These are phyloP conservation scores for Somion occarium DNA, from an alignment of 1,284 basidiomycete species.

Conservation along the genomic window DNA sequence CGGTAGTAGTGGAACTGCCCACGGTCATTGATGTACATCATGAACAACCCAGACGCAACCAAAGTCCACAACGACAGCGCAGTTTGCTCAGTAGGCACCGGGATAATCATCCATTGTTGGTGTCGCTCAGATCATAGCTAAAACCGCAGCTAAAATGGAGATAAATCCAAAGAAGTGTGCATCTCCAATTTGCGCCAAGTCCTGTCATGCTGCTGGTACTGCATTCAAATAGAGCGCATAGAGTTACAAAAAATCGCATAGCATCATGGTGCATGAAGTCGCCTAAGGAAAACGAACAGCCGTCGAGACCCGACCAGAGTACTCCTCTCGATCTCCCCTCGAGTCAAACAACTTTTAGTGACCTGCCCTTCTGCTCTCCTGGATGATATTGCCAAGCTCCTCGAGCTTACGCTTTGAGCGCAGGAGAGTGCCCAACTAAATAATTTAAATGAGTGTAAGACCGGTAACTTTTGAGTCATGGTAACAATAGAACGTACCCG, in stretches of 20 bases:
- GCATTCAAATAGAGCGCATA: slow-evolving; percentile 13
- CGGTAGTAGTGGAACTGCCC: no score
- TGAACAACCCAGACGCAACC: no score
- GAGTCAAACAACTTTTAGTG: slow-evolving; percentile 41
- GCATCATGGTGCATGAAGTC: slow-evolving; percentile 13
- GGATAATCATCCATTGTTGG: no score
- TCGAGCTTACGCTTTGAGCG: slow-evolving; percentile 98
- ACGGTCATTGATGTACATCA: no score
- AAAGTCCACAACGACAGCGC: no score
- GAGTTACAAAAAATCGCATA: slow-evolving; percentile 24
- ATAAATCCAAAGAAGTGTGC: no score
- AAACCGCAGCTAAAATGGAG: no score
- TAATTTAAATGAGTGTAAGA: slow-evolving; percentile 8
- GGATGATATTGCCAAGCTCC: slow-evolving; percentile 88
- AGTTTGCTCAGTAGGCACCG: no score
- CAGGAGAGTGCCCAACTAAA: slow-evolving; percentile 88
- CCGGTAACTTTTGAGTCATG: background rate
- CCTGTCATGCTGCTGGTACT: no score
- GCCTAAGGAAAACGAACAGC: background rate
- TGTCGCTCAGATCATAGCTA: no score
- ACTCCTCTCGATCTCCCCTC: background rate
- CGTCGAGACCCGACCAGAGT: background rate
- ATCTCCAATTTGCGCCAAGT: no score
- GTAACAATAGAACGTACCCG: slow-evolving; percentile 61
- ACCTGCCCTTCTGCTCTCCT: slow-evolving; percentile 78